A percentile compares a stretch with the other conserved stretches of the same genome.
Evolutionary conservation across 2,329 filamentous ascomycete species (phyloP).

Genomic region (Sclerotinia glacialis): DNA sequence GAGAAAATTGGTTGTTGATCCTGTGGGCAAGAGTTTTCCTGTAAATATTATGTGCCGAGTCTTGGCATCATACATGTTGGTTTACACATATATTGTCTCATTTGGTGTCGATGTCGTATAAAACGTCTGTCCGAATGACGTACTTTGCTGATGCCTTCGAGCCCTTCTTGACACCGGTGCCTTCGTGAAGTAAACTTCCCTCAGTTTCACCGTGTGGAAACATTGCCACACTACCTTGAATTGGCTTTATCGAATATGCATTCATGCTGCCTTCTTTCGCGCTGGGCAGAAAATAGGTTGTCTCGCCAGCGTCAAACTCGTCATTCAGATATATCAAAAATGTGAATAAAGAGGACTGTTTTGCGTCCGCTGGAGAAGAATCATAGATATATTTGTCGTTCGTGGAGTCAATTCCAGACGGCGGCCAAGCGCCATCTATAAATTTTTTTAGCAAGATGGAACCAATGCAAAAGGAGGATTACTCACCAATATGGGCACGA

Average conservation of each 20-base stretch:
- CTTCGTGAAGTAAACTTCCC: slow-evolving; percentile 65
- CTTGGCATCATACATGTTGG: background rate
- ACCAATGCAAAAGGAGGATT: background rate
- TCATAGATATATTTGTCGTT: slow-evolving; percentile 60
- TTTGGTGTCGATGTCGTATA: slow-evolving; percentile 56
- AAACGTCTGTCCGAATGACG: slow-evolving; percentile 68
- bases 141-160: slow-evolving; percentile 58
- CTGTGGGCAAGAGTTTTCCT: background rate
- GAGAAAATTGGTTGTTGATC: background rate
- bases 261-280: slow-evolving; percentile 63
- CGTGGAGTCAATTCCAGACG: slow-evolving; percentile 58
- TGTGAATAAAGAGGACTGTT: slow-evolving; percentile 66
- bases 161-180: slow-evolving; percentile 65
- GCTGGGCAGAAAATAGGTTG: slow-evolving; percentile 67
- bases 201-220: slow-evolving; percentile 68
- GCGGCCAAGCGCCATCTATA: slow-evolving; percentile 66
- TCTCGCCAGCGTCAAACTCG: slow-evolving; percentile 69
- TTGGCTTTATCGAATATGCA: slow-evolving; percentile 64
- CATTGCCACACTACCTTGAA: slow-evolving; percentile 66
- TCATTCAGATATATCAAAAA: slow-evolving; percentile 70
- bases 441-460: slow-evolving; percentile 4
- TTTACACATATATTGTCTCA: background rate
- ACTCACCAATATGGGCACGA: slow-evolving; percentile 58
- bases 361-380: slow-evolving; percentile 54
- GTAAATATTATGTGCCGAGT: background rate